Evolutionary conservation across 2,329 filamentous ascomycete species (phyloP).

Genomic region (Phyllosticta paracitricarpa): DNA sequence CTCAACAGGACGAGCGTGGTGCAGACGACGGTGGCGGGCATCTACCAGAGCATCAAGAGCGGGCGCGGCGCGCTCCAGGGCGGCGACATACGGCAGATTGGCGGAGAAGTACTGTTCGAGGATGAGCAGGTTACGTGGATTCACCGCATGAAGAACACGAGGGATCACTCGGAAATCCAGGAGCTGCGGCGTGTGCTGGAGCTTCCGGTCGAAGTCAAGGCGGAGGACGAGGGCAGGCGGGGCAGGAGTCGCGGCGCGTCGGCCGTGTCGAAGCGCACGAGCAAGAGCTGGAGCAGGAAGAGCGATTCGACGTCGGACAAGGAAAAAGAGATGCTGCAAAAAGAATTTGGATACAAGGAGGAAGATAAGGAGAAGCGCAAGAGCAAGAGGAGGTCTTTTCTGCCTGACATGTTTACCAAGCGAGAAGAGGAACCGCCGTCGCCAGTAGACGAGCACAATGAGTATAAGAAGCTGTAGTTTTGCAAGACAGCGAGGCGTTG

Average conservation of each 20-base stretch:
- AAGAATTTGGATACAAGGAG: not conserved
- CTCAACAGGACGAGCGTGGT: slow-evolving; percentile 43
- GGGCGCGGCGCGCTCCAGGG: slow-evolving; percentile 50
- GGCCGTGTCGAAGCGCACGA: slow-evolving; percentile 13
- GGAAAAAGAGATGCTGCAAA: not conserved
- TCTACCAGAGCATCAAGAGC: slow-evolving; percentile 52
- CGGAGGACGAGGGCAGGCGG: slow-evolving; percentile 10
- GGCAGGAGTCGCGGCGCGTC: slow-evolving; percentile 19
- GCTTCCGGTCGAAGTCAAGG: slow-evolving; percentile 15
- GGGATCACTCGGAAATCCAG: slow-evolving; percentile 65
- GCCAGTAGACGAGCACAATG: not conserved
- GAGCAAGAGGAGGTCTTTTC: slow-evolving; percentile 3
- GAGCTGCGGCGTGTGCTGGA: slow-evolving; percentile 56
- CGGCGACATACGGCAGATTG: slow-evolving; percentile 59
- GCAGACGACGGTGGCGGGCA: slow-evolving; percentile 39
- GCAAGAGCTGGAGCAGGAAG: slow-evolving; percentile 14
- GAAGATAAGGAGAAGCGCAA: slow-evolving; percentile 4
- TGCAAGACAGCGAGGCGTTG: not conserved
- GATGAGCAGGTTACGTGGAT: slow-evolving; percentile 65
- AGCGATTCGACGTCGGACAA: slow-evolving; percentile 17
- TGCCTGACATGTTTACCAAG: not conserved
- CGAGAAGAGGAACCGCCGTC: not conserved
- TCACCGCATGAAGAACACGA: slow-evolving; percentile 68
- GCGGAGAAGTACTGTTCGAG: slow-evolving; percentile 72
- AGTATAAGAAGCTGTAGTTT: not conserved